Conservation (phyloP, 805 yeast genomes). For the Cyberlindnera galapagoensis region DNA sequence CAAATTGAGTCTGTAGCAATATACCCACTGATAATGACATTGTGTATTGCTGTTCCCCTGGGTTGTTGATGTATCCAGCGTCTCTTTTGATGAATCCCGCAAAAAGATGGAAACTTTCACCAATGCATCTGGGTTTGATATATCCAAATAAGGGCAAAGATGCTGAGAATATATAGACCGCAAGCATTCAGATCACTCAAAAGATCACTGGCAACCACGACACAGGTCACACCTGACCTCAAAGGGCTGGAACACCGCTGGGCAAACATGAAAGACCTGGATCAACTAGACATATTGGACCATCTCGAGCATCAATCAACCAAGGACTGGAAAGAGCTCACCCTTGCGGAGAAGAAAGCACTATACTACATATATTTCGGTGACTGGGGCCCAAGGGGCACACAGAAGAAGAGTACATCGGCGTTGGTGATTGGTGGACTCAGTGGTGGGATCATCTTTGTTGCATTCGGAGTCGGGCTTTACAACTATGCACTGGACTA, state of each 20-base stretch:
- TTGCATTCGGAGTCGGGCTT: slow-evolving; percentile 15
- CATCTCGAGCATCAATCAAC: slow-evolving; percentile 28
- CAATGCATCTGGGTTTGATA: neutral
- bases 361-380: slow-evolving; percentile 32
- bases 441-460: slow-evolving; percentile 14
- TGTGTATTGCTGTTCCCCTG: neutral
- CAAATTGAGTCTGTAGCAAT: neutral
- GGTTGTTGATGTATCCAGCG: neutral
- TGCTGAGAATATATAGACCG: neutral
- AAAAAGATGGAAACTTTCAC: slow-evolving; percentile 1
- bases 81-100: slow-evolving; percentile 1
- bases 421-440: slow-evolving; percentile 14
- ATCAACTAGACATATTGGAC: slow-evolving; percentile 31
- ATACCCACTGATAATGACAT: neutral
- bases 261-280: slow-evolving; percentile 26
- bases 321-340: slow-evolving; percentile 27
- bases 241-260: slow-evolving; percentile 25
- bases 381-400: slow-evolving; percentile 31
- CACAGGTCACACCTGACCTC: slow-evolving; percentile 24
- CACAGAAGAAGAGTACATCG: slow-evolving; percentile 5
- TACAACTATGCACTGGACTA: slow-evolving; percentile 17
- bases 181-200: slow-evolving; percentile 2
- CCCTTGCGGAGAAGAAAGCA: slow-evolving; percentile 24
- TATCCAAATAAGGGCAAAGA: neutral
- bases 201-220: neutral